Evolutionary conservation across 768 basidiomycete genomes (phyloP), one percentile per base, ranked within the genome.

Genomic region (Lentinula aciculospora): DNA sequence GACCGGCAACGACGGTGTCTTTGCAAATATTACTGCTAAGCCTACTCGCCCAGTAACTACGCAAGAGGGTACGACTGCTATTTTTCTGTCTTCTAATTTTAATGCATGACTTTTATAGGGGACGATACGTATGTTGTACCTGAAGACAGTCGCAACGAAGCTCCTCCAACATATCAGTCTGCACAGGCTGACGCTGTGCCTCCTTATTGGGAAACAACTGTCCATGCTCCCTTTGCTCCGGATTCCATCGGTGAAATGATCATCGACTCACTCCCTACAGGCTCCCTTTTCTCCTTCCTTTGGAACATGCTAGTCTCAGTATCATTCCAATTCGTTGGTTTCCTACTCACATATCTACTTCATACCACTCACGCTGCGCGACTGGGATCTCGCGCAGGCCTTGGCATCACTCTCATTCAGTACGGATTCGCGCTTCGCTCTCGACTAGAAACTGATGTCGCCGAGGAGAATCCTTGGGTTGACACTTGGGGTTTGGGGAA

Each of bases 301-400:
- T 98, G 91, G 93, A 94, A 92, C 67, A 80, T 92, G 67, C 86
- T 98, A 58, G 86, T 98, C 59, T 94, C 93, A 57, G 81, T 95
- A 56, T 94, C 93, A 23, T 99, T 99, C 89, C 96, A 98, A 74
- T 96, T 98, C 65, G 86, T 98, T 65, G 96, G 89, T 34, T 94
- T 92, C 77, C 78, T 87, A 50, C 80, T 98, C 69, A 98, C 95
- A 8, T 98, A 94, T 72, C 88, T 98, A 58, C 81, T 98, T 29
- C 92, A 93, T 70, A 89, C 88, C 2, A 94, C 94, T 1, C 96
- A 98, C 68, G 90, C 96, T 4, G 93, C 92, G 31, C 89, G 94
- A 63, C 84, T 91, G 63, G 94, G 97, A 49, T 93, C 93, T 37
- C 86, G 94, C 56, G 95, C 94, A 1, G 96, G 96, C 28, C 81